Evolutionary conservation across 2,329 filamentous ascomycete genomes (phyloP), one percentile per base, ranked within the genome.

Genomic region (Myriosclerotinia curreyana): DNA sequence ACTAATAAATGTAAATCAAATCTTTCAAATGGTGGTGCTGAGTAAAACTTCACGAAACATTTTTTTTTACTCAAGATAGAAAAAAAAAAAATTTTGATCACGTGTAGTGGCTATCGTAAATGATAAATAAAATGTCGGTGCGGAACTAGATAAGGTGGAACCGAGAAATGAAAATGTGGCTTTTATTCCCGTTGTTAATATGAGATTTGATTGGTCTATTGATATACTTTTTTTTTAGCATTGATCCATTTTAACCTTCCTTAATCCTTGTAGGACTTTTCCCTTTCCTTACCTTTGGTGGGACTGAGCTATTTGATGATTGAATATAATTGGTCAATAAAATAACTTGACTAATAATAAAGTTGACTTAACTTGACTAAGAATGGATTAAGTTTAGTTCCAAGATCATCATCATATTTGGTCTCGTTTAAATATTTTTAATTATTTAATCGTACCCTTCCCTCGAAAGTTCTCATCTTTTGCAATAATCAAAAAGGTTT

Each of bases 381-480:
- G 9, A 4, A 25, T 20, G 25, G 5, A 62, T 56, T 48, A 11
- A 42, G 60, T 15, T 56, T 62, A 62, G 60, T 7, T 46, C 42
- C 60, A 20, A 34, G 60, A 50, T 34, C 60, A n/a, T n/a, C n/a
- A n/a, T n/a, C n/a, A n/a, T n/a, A n/a, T n/a, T n/a, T n/a, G n/a
- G n/a, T n/a, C n/a, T n/a, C n/a, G n/a, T n/a, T n/a, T n/a, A n/a
- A n/a, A n/a, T n/a, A n/a, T n/a, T n/a, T n/a, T n/a, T n/a, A n/a
- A n/a, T n/a, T n/a, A n/a, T n/a, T n/a, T 46, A 52, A 51, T 52
- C 28, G 36, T 31, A 36, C 28, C 28, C 15, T 60, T 54, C 62
- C 44, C 62, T 46, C 48, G 25, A 64, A 60, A 64, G 44, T 46
- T 64, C 62, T 64, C 46, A 48, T 64, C 62, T 31, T 31, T 31